Conservation (phyloP, 352 stramenopile genomes). For the Hyphochytrium catenoides region DNA sequence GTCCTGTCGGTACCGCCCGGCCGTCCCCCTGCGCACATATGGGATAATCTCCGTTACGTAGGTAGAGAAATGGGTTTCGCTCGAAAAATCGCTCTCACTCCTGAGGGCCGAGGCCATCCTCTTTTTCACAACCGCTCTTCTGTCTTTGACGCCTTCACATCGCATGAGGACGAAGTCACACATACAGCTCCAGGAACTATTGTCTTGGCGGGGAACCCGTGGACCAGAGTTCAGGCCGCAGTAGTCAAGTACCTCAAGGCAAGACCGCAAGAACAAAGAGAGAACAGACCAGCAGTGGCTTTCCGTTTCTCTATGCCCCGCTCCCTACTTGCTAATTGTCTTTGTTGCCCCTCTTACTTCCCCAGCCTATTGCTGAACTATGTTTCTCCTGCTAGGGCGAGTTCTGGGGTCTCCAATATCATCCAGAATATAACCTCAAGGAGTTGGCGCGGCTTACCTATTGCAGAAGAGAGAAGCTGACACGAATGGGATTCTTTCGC, state of each 20-base stretch:
- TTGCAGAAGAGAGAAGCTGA: slow-evolving; percentile 30
- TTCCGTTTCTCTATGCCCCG: too few relatives aligned
- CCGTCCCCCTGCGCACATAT: too few relatives aligned
- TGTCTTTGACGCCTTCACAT: slow-evolving; percentile 39
- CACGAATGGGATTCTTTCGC: slow-evolving; percentile 29
- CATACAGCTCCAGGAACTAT: slow-evolving; percentile 22
- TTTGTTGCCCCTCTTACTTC: neutral
- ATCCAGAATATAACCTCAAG: slow-evolving; percentile 44
- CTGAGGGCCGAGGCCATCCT: slow-evolving; percentile 24
- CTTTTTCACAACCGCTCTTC: slow-evolving; percentile 40
- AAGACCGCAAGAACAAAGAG: too few relatives aligned
- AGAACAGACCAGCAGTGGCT: too few relatives aligned
- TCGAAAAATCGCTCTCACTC: slow-evolving; percentile 32
- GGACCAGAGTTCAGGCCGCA: slow-evolving; percentile 29
- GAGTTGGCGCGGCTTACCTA: slow-evolving; percentile 38
- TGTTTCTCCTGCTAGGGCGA: slow-evolving; percentile 13
- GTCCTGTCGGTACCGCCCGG: too few relatives aligned
- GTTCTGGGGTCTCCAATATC: slow-evolving; percentile 49
- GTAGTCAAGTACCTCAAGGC: slow-evolving; percentile 23
- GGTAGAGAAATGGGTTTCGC: slow-evolving; percentile 35
- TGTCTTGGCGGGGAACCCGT: slow-evolving; percentile 24
- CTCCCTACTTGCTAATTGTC: neutral
- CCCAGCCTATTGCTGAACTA: slow-evolving; percentile 1
- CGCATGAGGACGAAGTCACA: slow-evolving; percentile 43
- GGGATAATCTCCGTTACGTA: too few relatives aligned